phyloP scores from a whole-genome alignment of 2,329 filamentous ascomycete genomes.

The Colletotrichum ledebouriae region DNA sequence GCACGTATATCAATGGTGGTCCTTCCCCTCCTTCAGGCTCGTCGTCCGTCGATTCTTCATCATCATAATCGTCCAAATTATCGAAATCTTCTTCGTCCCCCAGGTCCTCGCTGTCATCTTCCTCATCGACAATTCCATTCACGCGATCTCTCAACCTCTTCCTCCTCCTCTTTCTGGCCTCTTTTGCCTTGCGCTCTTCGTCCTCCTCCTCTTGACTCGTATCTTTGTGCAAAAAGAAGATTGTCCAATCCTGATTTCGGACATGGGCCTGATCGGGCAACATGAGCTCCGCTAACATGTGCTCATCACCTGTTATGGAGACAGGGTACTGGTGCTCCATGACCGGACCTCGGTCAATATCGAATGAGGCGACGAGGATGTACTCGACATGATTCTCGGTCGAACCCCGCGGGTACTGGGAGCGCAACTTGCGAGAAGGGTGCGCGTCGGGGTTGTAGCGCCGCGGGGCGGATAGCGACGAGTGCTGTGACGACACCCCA shows the following conservation, averaged over 20 bases:
- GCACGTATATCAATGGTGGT: constrained; percentile 93
- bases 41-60: constrained; percentile 67
- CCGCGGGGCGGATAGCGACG: constrained; percentile 68
- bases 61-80: constrained; percentile 60
- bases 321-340: constrained; percentile 99
- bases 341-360: constrained; percentile 93
- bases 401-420: constrained; percentile 81
- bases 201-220: constrained; percentile 87
- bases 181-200: constrained; percentile 71
- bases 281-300: constrained; percentile 99
- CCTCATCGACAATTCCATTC: constrained; percentile 62
- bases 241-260: constrained; percentile 97
- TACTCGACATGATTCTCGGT: constrained; percentile 97
- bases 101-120: constrained; percentile 65
- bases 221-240: constrained; percentile 98
- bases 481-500: constrained; percentile 70
- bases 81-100: constrained; percentile 59
- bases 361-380: constrained; percentile 96
- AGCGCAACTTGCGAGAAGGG: constrained; percentile 71
- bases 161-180: constrained; percentile 64
- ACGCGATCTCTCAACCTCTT: constrained; percentile 65
- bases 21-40: constrained; percentile 82
- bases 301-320: constrained; percentile 95
- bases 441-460: constrained; percentile 65
- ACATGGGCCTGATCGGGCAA: constrained; percentile 96